Evolutionary conservation across 805 yeast species (phyloP).

Genomic region (Yamadazyma scolyti): DNA sequence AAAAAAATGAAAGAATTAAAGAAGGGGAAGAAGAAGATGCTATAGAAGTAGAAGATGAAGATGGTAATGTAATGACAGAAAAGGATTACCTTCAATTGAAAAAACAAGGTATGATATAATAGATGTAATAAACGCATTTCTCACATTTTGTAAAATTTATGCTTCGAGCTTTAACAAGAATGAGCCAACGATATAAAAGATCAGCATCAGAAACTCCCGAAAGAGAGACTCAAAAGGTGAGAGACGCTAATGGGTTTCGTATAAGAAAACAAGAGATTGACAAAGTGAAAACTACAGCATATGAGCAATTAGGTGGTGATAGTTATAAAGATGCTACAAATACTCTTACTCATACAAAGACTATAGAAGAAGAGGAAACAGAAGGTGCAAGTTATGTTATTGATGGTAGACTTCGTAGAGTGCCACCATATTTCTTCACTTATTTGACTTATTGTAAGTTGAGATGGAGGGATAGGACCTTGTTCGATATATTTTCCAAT

Average conservation of each 20-base stretch:
- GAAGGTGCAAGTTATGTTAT: slow-evolving; percentile 55
- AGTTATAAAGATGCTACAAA: slow-evolving; percentile 15
- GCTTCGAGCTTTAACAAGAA: too few species aligned
- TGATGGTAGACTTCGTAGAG: slow-evolving; percentile 63
- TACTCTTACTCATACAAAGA: slow-evolving; percentile 22
- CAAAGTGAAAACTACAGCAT: slow-evolving; percentile 38
- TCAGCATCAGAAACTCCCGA: slow-evolving; percentile 12
- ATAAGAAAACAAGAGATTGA: slow-evolving; percentile 42
- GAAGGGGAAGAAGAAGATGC: slow-evolving; percentile 48
- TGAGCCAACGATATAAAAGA: slow-evolving; percentile 12
- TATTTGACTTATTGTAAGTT: slow-evolving; percentile 87
- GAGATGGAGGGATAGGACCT: slow-evolving; percentile 84
- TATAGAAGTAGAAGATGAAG: slow-evolving; percentile 85
- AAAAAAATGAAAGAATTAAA: slow-evolving; percentile 29
- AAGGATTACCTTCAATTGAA: slow-evolving; percentile 80
- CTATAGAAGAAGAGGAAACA: slow-evolving; percentile 52
- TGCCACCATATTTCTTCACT: slow-evolving; percentile 83
- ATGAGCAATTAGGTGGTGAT: slow-evolving; percentile 37
- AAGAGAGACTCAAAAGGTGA: slow-evolving; percentile 10
- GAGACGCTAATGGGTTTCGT: slow-evolving; percentile 48
- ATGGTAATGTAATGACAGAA: slow-evolving; percentile 88
- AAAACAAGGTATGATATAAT: slow-evolving; percentile 77
- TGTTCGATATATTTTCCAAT: slow-evolving; percentile 73
- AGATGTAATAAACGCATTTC: too few species aligned
- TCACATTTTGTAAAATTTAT: too few species aligned